phyloP scores from a whole-genome alignment of 345 rosid genomes.

The Balakata baccata region DNA sequence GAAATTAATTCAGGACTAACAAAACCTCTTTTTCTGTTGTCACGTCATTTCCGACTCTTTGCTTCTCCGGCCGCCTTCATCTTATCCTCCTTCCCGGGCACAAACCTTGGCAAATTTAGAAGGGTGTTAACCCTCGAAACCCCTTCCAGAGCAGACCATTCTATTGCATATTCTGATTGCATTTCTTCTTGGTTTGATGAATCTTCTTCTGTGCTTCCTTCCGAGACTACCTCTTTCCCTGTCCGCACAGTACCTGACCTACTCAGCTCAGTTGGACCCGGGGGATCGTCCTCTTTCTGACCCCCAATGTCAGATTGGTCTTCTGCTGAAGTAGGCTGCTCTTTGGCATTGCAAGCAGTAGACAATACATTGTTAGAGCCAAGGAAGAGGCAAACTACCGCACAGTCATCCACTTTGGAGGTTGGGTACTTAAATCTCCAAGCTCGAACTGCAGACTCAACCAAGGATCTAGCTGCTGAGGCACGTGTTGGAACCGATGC shows the following conservation, averaged over 20 bases:
- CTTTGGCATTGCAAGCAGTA: constrained; percentile 43
- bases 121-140: constrained; percentile 89
- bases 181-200: constrained; percentile 36
- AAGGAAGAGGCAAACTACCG: constrained; percentile 90
- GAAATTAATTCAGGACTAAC: constrained; percentile 14
- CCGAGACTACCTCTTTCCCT: constrained; percentile 37
- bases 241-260: constrained; percentile 41
- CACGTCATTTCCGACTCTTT: constrained; percentile 25
- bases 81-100: constrained; percentile 53
- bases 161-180: constrained; percentile 44
- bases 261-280: constrained; percentile 28
- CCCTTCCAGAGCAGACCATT: constrained; percentile 95
- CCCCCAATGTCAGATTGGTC: constrained; percentile 25
- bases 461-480: constrained; percentile 74
- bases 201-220: constrained; percentile 43
- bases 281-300: constrained; percentile 29
- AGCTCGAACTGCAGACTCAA: constrained; percentile 77
- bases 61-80: constrained; percentile 23
- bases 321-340: constrained; percentile 24
- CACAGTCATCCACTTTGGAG: constrained; percentile 94
- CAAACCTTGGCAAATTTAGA: constrained; percentile 73
- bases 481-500: constrained; percentile 69
- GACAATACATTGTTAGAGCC: constrained; percentile 44
- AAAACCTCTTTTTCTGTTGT: not conserved
- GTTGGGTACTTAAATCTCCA: constrained; percentile 95